Conservation (phyloP, 2,329 filamentous ascomycete genomes). For the Rhinocladiella similis region DNA sequence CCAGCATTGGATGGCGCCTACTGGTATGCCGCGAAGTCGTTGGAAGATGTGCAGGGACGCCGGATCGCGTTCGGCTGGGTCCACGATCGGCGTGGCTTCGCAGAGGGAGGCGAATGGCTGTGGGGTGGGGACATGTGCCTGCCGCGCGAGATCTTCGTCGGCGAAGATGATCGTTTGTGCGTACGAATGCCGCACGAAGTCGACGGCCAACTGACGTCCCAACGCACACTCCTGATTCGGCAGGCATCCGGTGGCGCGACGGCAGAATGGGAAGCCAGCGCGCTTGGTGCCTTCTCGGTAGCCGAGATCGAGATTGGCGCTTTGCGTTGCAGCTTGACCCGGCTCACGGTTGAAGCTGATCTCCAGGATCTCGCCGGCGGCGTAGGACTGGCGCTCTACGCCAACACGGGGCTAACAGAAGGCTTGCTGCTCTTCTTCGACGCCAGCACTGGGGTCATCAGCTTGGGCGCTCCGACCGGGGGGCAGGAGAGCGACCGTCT, state of each 20-base stretch:
- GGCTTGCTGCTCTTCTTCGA: slow-evolving; percentile 4
- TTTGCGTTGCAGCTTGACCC: not conserved
- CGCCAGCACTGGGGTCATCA: slow-evolving; percentile 1
- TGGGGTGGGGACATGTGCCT: slow-evolving; percentile 5
- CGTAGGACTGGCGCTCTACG: slow-evolving; percentile 2
- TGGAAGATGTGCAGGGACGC: slow-evolving; percentile 1
- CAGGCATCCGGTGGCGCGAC: slow-evolving; percentile 3
- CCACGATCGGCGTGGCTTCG: slow-evolving; percentile 5
- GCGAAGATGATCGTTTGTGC: slow-evolving; percentile 3
- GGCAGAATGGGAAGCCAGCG: slow-evolving; percentile 2
- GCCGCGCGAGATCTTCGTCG: slow-evolving; percentile 2
- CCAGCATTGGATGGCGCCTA: slow-evolving; percentile 1
- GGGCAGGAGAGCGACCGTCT: slow-evolving; percentile 1
- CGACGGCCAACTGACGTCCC: not conserved
- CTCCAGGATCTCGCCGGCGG: not conserved
- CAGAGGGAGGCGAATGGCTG: slow-evolving; percentile 5
- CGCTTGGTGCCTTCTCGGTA: not conserved
- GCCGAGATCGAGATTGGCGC: slow-evolving; percentile 2
- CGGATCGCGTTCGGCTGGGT: slow-evolving; percentile 2
- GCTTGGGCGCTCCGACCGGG: not conserved
- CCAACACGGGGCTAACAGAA: not conserved
- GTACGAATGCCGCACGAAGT: slow-evolving; percentile 1
- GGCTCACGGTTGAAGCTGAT: slow-evolving; percentile 4
- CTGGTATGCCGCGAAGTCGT: slow-evolving; percentile 3
- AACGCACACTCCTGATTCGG: not conserved